These are phyloP conservation scores for Tremellales sp. DNA, from an alignment of 1,284 basidiomycete genomes.

Conservation along the genomic window DNA sequence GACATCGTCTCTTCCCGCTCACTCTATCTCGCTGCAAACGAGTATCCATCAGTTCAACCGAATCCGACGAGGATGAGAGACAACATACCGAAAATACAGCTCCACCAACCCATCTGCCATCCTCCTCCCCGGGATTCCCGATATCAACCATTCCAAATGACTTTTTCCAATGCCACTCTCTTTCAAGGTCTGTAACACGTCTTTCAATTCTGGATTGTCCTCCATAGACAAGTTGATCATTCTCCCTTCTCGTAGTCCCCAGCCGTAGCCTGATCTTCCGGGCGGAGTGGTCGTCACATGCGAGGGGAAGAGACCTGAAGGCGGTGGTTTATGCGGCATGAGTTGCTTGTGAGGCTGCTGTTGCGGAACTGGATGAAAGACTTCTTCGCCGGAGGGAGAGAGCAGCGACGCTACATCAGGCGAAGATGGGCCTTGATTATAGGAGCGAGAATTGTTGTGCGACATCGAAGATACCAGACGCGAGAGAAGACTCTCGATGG, in stretches of 20 bases:
- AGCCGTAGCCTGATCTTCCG: constrained; percentile 38
- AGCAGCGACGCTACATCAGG: constrained; percentile 37
- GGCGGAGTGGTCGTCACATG: constrained; percentile 31
- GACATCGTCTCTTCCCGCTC: constrained; percentile 7
- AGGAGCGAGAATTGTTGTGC: not conserved
- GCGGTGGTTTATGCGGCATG: constrained; percentile 42
- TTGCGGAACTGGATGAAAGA: constrained; percentile 38
- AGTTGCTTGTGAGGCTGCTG: constrained; percentile 24
- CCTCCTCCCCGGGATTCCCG: constrained; percentile 45
- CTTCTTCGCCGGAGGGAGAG: constrained; percentile 36
- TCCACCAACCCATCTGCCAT: constrained; percentile 49
- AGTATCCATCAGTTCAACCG: not conserved
- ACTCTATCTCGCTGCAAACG: constrained; percentile 34
- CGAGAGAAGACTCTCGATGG: constrained; percentile 46
- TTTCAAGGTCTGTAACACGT: constrained; percentile 44
- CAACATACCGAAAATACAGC: constrained; percentile 43
- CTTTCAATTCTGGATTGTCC: constrained; percentile 42
- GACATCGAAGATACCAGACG: constrained; percentile 35
- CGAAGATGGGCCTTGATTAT: constrained; percentile 14
- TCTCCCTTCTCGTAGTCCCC: constrained; percentile 44
- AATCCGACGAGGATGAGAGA: not conserved
- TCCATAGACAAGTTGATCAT: constrained; percentile 36
- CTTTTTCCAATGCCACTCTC: constrained; percentile 48
- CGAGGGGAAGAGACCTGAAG: constrained; percentile 42
- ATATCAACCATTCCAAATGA: constrained; percentile 46